These are phyloP conservation scores for Miscanthus sacchariflorus DNA, from an alignment of 202 grass and related monocot species.

Conservation along the genomic window DNA sequence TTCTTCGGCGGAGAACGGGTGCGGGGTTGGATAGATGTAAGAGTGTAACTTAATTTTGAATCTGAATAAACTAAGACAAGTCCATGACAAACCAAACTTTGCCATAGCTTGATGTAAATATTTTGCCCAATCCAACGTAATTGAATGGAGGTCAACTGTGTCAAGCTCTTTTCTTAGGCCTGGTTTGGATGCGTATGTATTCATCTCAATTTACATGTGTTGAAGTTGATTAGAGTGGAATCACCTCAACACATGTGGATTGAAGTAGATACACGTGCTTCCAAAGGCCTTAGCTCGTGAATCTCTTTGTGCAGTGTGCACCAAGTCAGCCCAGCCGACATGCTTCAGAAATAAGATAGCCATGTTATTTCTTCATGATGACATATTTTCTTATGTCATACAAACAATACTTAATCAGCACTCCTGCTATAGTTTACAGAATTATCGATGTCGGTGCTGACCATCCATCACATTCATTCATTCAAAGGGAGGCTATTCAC, in stretches of 20 bases:
- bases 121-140: neutral
- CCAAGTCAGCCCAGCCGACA: constrained; percentile 29
- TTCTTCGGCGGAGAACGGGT: no score
- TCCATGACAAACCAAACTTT: neutral
- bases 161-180: neutral
- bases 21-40: no score
- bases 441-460: constrained; percentile 35
- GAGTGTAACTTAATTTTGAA: neutral
- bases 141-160: constrained; percentile 4
- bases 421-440: neutral
- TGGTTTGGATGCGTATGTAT: no score
- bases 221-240: no score
- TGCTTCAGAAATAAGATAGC: constrained; percentile 17
- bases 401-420: neutral
- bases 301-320: neutral
- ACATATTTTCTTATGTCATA: neutral
- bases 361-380: neutral
- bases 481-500: constrained; percentile 1
- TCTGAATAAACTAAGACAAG: neutral
- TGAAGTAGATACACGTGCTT: no score
- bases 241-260: no score
- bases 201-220: no score
- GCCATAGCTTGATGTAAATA: neutral
- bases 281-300: no score
- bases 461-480: neutral